Evolutionary conservation across 306 rosid species (phyloP), one percentile per base, ranked within the genome.

Genomic region (Elaeagnus macrophylla): DNA sequence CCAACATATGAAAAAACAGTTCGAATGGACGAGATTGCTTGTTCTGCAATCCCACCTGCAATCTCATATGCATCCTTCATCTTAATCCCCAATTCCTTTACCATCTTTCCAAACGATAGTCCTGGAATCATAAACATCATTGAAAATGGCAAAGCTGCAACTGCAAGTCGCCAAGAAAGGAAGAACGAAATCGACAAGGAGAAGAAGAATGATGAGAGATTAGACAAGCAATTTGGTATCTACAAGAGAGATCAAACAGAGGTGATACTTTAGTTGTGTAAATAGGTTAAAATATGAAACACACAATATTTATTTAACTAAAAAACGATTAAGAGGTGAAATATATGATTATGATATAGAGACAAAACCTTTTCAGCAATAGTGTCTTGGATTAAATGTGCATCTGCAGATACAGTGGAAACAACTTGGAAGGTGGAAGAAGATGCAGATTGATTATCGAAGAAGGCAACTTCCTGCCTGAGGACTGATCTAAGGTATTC

Each of bases 31-130:
- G 91, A 88, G 58, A 88, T 67, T 45, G 88, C 83, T 74, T 88
- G 96, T 70, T 88, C 90, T 8, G 90, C 90, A 51, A 81, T 74
- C 56, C 85, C 69, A 3, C 96, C 94, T 12, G 86, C 90, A 69
- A 71, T 66, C 25, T 73, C 88, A 20, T 82, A 84, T 10, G 82
- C 73, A 39, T 64, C 75, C 60, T 76, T 80, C 63, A 73, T 77
- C 69, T 77, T 60, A 13, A 2, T 14, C 18, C 77, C 94, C 12
- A 79, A 18, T 12, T 78, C 75, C 67, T 83, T 80, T 57, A 81
- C n/a, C 8, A 47, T 51, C 62, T 77, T 82, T 20, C 90, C 88
- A 53, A 77, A 79, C 67, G 69, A 73, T 68, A 84, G 63, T 51
- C 85, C 88, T 5, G 96, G 94, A 62, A 82, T 39, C 19, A 84